Conservation (phyloP, 108 stramenopile species). For the Cyclotella baltica region DNA sequence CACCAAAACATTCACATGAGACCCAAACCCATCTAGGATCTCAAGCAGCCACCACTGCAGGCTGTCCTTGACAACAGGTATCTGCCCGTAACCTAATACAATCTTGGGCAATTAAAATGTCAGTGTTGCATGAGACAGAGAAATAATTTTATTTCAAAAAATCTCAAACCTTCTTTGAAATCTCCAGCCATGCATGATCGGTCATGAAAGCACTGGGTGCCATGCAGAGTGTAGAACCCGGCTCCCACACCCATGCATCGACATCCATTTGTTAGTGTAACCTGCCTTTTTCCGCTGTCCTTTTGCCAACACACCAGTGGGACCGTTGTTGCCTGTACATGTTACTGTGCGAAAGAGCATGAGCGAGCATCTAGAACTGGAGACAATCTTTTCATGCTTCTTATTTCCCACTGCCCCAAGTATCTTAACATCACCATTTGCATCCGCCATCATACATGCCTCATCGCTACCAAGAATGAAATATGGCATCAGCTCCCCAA, state of each 20-base stretch:
- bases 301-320: constrained; percentile 23
- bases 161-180: background rate
- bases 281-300: background rate
- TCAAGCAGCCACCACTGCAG: constrained; percentile 15
- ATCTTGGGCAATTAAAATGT: background rate
- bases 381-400: constrained; percentile 40
- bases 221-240: constrained; percentile 27
- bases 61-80: constrained; percentile 27
- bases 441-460: constrained; percentile 30
- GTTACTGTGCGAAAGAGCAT: constrained; percentile 28
- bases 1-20: constrained; percentile 17
- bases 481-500: constrained; percentile 34
- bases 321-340: constrained; percentile 14
- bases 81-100: constrained; percentile 18
- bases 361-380: constrained; percentile 12
- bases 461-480: constrained; percentile 37
- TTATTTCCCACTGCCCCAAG: constrained; percentile 25
- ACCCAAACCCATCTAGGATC: constrained; percentile 34
- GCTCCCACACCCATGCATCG: background rate
- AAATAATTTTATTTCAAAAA: background rate
- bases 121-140: background rate
- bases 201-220: constrained; percentile 42
- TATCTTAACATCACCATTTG: constrained; percentile 23
- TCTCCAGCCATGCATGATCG: constrained; percentile 30
- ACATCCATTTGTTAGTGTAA: constrained; percentile 14